Evolutionary conservation across 352 stramenopile genomes (phyloP).

Genomic region (Globisporangium alternatum): DNA sequence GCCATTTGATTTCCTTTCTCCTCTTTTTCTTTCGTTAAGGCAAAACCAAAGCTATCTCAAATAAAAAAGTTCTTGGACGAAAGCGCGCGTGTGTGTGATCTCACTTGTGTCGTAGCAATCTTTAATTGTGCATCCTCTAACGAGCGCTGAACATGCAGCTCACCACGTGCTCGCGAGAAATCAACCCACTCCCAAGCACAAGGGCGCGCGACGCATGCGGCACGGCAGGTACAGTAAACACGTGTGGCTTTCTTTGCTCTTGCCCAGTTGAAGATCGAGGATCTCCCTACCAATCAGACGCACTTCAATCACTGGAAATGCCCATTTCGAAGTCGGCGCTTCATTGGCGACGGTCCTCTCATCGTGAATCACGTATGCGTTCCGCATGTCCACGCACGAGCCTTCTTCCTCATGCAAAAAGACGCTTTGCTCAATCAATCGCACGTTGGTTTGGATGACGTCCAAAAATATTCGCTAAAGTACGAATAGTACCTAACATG

Average conservation of each 20-base stretch:
- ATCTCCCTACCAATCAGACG: background rate
- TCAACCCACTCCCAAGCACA: background rate
- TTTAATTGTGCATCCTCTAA: background rate
- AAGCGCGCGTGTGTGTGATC: background rate
- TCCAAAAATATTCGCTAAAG: background rate
- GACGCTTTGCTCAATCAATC: background rate
- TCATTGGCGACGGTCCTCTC: too few species aligned
- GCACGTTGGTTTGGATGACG: background rate
- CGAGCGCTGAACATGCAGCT: background rate
- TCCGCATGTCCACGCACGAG: background rate
- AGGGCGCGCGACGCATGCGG: background rate
- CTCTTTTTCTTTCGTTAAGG: constrained; percentile 15
- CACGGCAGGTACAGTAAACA: background rate
- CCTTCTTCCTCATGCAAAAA: background rate
- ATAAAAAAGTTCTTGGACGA: constrained; percentile 13
- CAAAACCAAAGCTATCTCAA: constrained; percentile 4
- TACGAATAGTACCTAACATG: constrained; percentile 2
- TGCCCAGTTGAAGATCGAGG: constrained; percentile 6
- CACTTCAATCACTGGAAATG: background rate
- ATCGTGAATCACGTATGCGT: too few species aligned
- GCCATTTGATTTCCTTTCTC: constrained; percentile 14
- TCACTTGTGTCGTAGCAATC: background rate
- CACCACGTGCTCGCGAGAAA: background rate
- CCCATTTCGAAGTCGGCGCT: background rate
- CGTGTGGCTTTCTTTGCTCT: constrained; percentile 4